These are phyloP conservation scores for Sabuloglossum arenarium DNA, from an alignment of 495 filamentous ascomycete genomes.

Conservation along the genomic window DNA sequence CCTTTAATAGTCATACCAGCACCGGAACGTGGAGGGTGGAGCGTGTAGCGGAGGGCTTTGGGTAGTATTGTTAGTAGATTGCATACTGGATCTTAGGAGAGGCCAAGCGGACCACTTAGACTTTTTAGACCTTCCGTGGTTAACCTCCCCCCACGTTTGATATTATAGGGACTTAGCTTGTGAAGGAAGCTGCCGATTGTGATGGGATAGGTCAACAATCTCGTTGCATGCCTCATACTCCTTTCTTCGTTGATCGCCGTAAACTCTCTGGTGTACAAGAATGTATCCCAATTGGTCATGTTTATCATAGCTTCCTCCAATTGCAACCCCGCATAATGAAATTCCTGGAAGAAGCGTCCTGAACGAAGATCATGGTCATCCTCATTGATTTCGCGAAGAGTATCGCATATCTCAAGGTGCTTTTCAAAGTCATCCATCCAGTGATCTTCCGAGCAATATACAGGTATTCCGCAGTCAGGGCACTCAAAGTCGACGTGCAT, in stretches of 20 bases:
- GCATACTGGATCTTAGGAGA: not conserved
- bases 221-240: constrained; percentile 73
- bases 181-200: constrained; percentile 83
- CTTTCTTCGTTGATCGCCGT: constrained; percentile 73
- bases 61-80: not conserved
- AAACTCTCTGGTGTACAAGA: constrained; percentile 75
- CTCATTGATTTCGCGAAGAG: constrained; percentile 79
- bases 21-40: constrained; percentile 71
- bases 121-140: constrained; percentile 81
- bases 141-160: constrained; percentile 47
- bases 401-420: constrained; percentile 84
- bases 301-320: constrained; percentile 84
- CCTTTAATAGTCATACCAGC: constrained; percentile 54
- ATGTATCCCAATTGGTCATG: constrained; percentile 98
- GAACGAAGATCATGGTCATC: constrained; percentile 90
- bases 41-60: constrained; percentile 70
- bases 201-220: constrained; percentile 78
- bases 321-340: constrained; percentile 70
- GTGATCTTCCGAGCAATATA: constrained; percentile 82
- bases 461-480: constrained; percentile 84
- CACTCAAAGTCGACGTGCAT: constrained; percentile 82
- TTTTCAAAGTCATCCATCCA: constrained; percentile 88
- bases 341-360: constrained; percentile 83
- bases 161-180: constrained; percentile 78
- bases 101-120: constrained; percentile 48